These are phyloP conservation scores for Fusarium albidum DNA, from an alignment of 2,329 filamentous ascomycete genomes.

Conservation along the genomic window DNA sequence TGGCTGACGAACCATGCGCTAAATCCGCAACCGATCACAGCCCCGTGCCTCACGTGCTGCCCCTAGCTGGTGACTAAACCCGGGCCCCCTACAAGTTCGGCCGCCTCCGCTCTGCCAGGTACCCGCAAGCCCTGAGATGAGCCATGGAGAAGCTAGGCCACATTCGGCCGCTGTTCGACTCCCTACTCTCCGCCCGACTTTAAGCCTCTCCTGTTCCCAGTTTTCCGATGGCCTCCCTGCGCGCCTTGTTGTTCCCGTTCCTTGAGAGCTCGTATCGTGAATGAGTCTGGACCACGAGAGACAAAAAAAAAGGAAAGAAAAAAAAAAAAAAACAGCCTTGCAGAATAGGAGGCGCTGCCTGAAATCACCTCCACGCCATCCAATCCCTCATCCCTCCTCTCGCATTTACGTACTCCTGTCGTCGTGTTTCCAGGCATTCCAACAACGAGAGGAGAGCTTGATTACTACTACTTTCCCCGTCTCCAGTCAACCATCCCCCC, in stretches of 20 bases:
- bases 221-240: neutral
- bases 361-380: slow-evolving; percentile 8
- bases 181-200: no score
- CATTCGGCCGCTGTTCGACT: no score
- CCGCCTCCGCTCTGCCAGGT: no score
- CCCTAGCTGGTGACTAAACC: no score
- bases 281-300: slow-evolving; percentile 21
- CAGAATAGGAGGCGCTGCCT: slow-evolving; percentile 17
- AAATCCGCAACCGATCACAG: no score
- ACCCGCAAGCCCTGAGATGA: no score
- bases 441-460: neutral
- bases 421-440: neutral
- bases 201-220: neutral
- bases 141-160: no score
- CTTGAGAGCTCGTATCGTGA: slow-evolving; percentile 24
- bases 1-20: no score
- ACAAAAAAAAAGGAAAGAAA: slow-evolving; percentile 13
- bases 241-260: slow-evolving; percentile 21
- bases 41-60: no score
- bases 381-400: neutral
- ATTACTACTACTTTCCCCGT: neutral
- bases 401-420: neutral
- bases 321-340: slow-evolving; percentile 10
- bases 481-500: no score
- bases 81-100: no score